Conservation (phyloP, 768 basidiomycete species). For the Nidularia sp. region DNA sequence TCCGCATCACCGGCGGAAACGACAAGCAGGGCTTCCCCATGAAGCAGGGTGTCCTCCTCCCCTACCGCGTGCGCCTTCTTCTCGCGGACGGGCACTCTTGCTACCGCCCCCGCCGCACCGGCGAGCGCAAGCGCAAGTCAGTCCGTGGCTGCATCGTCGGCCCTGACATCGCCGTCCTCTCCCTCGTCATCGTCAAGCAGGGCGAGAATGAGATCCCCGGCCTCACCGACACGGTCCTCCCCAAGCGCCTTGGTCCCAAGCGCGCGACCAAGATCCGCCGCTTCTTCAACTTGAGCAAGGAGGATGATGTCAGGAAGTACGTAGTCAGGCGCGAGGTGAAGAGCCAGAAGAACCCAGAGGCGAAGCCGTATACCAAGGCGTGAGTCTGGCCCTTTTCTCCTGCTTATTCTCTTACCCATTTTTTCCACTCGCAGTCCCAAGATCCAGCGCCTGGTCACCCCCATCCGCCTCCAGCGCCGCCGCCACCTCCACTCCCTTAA, state of each 20-base stretch:
- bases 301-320: conserved; percentile 98
- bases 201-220: conserved; percentile 88
- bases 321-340: conserved; percentile 90
- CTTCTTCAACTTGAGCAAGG: conserved; percentile 97
- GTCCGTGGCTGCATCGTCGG: conserved; percentile 98
- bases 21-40: conserved; percentile 99
- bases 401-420: not conserved
- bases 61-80: conserved; percentile 89
- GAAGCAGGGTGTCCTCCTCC: conserved; percentile 98
- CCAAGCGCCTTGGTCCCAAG: conserved; percentile 97
- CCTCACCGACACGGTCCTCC: conserved; percentile 86
- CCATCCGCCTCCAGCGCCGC: conserved; percentile 92
- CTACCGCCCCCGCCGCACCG: conserved; percentile 87
- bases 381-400: conserved; percentile 34
- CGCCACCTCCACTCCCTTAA: conserved; percentile 89
- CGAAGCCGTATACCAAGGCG: conserved; percentile 97
- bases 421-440: conserved; percentile 59
- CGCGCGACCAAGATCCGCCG: conserved; percentile 93
- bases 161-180: conserved; percentile 92
- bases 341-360: conserved; percentile 82
- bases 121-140: conserved; percentile 98
- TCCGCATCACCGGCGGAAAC: conserved; percentile 97
- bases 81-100: conserved; percentile 97
- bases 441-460: conserved; percentile 96
- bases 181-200: conserved; percentile 94